A percentile compares a stretch with the other conserved stretches of the same genome.
Conservation (phyloP, 306 rosid species). For the Corylus heterophylla region DNA sequence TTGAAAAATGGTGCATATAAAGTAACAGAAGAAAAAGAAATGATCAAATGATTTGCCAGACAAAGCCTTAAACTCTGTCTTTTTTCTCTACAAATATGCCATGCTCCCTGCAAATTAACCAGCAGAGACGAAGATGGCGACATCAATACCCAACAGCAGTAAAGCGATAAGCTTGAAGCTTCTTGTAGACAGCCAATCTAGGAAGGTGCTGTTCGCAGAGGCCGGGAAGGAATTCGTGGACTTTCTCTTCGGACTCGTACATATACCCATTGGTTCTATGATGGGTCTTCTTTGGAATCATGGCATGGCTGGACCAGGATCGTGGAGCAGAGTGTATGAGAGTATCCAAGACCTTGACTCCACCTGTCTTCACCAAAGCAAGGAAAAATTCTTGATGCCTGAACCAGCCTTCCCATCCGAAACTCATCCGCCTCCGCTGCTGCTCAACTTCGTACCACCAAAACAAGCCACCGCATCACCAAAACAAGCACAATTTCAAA, state of each 20-base stretch:
- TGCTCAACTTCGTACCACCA: background rate
- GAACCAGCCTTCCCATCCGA: background rate
- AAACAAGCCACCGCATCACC: too few relatives aligned
- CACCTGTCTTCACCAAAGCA: background rate
- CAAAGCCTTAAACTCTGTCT: too few relatives aligned
- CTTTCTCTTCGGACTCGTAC: background rate
- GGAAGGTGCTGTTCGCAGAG: background rate
- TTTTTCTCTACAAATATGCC: too few relatives aligned
- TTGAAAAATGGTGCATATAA: too few relatives aligned
- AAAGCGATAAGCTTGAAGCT: background rate
- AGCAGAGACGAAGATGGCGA: background rate
- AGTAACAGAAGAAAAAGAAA: too few relatives aligned
- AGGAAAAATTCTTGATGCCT: background rate
- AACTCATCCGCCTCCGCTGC: background rate
- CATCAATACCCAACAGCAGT: background rate
- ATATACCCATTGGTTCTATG: background rate
- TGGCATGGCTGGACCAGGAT: background rate
- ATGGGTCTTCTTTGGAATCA: background rate
- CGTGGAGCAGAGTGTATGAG: background rate
- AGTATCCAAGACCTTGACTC: conserved; percentile 5
- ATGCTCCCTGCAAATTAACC: too few relatives aligned
- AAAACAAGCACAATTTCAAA: too few relatives aligned
- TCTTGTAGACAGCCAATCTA: background rate
- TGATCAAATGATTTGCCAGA: too few relatives aligned
- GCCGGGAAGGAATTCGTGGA: conserved; percentile 1